Conservation (phyloP, 352 stramenopile species). For the Phytophthora colocasiae region DNA sequence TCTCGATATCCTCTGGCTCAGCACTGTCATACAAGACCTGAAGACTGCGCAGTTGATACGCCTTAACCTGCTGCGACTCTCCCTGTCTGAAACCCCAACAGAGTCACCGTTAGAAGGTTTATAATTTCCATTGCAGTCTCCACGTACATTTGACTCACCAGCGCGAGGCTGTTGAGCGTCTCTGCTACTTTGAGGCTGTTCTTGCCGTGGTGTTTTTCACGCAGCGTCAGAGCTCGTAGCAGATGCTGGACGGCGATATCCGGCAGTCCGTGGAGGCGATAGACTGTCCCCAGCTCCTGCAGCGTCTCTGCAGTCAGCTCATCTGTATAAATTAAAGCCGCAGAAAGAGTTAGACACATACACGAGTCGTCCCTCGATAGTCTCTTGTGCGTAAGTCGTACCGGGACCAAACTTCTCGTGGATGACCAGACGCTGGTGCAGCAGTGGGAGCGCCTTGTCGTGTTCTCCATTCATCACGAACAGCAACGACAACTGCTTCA, state of each 20-base stretch:
- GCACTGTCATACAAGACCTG: constrained; percentile 54
- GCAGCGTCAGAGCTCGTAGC: constrained; percentile 54
- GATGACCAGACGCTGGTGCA: constrained; percentile 83
- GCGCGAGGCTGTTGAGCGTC: constrained; percentile 80
- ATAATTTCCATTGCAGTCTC: background rate
- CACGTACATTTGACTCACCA: constrained; percentile 54
- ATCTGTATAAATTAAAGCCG: constrained; percentile 41
- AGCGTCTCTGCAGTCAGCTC: constrained; percentile 68
- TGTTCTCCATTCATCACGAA: constrained; percentile 75
- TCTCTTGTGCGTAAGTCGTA: constrained; percentile 20
- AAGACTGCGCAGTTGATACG: constrained; percentile 66
- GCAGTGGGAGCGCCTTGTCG: constrained; percentile 69
- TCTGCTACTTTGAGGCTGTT: constrained; percentile 78
- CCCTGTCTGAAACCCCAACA: constrained; percentile 33
- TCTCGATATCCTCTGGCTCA: constrained; percentile 76
- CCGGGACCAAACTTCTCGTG: constrained; percentile 80
- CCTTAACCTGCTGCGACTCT: constrained; percentile 46
- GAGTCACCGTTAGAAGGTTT: background rate
- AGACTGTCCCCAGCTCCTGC: constrained; percentile 73
- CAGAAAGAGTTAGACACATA: background rate
- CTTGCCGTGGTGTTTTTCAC: constrained; percentile 53
- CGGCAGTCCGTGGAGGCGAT: constrained; percentile 58
- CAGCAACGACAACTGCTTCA: constrained; percentile 72
- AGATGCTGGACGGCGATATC: constrained; percentile 71
- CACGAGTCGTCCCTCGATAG: background rate